Base-by-base conservation (phyloP, 2,329 filamentous ascomycete genomes). In the Pseudogymnoascus sp. region DNA sequence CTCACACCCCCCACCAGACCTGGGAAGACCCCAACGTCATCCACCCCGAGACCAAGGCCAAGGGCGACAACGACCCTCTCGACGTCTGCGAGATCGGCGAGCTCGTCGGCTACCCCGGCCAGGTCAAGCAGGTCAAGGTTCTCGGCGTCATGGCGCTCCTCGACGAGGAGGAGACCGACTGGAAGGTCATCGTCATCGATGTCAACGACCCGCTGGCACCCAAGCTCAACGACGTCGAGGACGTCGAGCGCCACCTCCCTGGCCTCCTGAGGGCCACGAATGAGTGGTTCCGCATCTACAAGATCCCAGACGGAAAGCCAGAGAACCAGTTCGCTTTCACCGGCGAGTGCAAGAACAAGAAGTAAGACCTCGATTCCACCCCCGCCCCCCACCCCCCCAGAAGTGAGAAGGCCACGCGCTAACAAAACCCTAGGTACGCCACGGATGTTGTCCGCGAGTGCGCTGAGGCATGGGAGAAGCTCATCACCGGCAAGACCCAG, bases 241-340 rank as follows among this genome's bases (percentile, higher is more conserved):
- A 99, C 76, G 95, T 99, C 71, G 95, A 99, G 86, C 89, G 93
- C 76, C 95, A 97, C 83, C 88, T 99, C 65, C 95, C 95, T 66
- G 95, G 95, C 73, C 91, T 99, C 65, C 86, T 99, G 77, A 90
- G 95, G 71, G 95, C 95, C 76, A 97, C 93, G 76, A 99, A 99
- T 77, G 95, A 99, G 84, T 99, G 95, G 95, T 99, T 99, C 92
- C 92, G 95, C 79, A 99, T 99, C 87, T 99, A 99, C 89, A 99
- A 99, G 86, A 99, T 99, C 80, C 95, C 95, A 76, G 95, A 99
- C 77, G 95, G 95, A 84, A 99, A 99, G 92, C 93, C 93, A 74
- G 95, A 99, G 89, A 99, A 99, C 87, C 95, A 97, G 83, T 99
- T 99, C 76, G 95, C 95, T 74, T 99, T 99, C 84, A 97, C 93